These are phyloP conservation scores for Colletotrichum tropicale DNA, from an alignment of 2,329 filamentous ascomycete genomes.

Conservation along the genomic window DNA sequence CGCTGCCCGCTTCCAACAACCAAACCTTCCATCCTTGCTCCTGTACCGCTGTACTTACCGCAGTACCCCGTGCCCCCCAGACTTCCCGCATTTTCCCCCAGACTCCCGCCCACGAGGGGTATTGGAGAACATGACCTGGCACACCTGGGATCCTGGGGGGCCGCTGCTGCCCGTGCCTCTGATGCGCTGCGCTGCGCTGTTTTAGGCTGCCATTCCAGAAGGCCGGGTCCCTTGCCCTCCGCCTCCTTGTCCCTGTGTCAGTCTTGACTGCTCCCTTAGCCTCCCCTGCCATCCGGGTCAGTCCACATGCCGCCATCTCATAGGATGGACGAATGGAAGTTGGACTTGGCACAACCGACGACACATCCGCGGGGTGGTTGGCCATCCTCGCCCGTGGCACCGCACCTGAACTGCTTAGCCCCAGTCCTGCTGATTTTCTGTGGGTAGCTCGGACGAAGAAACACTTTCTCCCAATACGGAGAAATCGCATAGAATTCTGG, in stretches of 20 bases:
- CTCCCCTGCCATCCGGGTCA: constrained; percentile 15
- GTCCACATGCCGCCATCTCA: constrained; percentile 13
- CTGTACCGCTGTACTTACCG: background rate
- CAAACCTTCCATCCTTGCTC: background rate
- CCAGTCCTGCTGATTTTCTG: background rate
- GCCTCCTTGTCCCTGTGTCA: background rate
- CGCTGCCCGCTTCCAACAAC: background rate
- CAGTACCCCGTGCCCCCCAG: background rate
- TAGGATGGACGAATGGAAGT: constrained; percentile 22
- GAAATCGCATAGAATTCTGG: background rate
- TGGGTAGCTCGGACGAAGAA: background rate
- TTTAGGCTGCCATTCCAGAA: constrained; percentile 10
- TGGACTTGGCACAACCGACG: constrained; percentile 11
- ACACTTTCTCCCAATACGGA: background rate
- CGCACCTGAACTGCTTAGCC: background rate
- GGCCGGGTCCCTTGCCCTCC: constrained; percentile 11
- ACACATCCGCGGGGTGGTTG: background rate
- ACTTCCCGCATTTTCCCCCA: constrained; percentile 16
- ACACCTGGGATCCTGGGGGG: background rate
- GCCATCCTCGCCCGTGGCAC: background rate
- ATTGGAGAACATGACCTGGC: background rate
- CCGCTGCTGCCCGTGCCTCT: background rate
- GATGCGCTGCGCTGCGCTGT: background rate
- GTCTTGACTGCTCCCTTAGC: background rate
- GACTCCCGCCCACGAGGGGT: background rate